These are phyloP conservation scores for Penicillium sp. DNA, from an alignment of 2,329 filamentous ascomycete species.

Conservation along the genomic window DNA sequence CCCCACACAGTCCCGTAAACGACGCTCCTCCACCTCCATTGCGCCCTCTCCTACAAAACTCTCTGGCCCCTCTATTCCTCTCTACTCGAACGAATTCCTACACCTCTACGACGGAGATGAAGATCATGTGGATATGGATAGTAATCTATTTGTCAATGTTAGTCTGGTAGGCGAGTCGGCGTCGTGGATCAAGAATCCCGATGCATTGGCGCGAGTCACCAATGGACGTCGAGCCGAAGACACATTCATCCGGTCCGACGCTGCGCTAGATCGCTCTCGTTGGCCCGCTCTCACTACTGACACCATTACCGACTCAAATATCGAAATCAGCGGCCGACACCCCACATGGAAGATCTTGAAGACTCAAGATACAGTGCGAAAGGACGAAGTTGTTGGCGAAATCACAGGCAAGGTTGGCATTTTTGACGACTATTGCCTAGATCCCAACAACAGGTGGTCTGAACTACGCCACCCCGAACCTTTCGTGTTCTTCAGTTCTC, in stretches of 20 bases:
- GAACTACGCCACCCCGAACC: slow-evolving; percentile 62
- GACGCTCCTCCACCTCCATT: slow-evolving; percentile 57
- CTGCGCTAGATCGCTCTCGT: slow-evolving; percentile 55
- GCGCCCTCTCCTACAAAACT: slow-evolving; percentile 72
- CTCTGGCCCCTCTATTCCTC: slow-evolving; percentile 62
- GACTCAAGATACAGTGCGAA: slow-evolving; percentile 53
- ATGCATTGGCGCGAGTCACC: slow-evolving; percentile 66
- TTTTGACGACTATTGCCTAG: slow-evolving; percentile 69
- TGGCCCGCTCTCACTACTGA: slow-evolving; percentile 56
- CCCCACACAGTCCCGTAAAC: slow-evolving; percentile 63
- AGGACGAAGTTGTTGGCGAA: slow-evolving; percentile 64
- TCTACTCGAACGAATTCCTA: slow-evolving; percentile 75
- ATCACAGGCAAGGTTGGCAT: slow-evolving; percentile 77
- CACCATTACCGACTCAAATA: slow-evolving; percentile 51
- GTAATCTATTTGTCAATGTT: slow-evolving; percentile 77
- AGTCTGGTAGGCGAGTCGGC: slow-evolving; percentile 73
- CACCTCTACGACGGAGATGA: slow-evolving; percentile 68
- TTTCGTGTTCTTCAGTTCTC: slow-evolving; percentile 84
- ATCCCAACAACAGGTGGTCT: slow-evolving; percentile 67
- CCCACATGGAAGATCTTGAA: slow-evolving; percentile 68
- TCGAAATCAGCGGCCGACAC: slow-evolving; percentile 56
- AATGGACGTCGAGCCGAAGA: slow-evolving; percentile 64
- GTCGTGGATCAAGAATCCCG: slow-evolving; percentile 74
- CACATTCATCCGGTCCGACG: slow-evolving; percentile 67
- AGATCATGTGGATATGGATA: slow-evolving; percentile 60